Evolutionary conservation across 768 basidiomycete genomes (phyloP), one percentile per base, ranked within the genome.

Genomic region (Lentinula detonsa): DNA sequence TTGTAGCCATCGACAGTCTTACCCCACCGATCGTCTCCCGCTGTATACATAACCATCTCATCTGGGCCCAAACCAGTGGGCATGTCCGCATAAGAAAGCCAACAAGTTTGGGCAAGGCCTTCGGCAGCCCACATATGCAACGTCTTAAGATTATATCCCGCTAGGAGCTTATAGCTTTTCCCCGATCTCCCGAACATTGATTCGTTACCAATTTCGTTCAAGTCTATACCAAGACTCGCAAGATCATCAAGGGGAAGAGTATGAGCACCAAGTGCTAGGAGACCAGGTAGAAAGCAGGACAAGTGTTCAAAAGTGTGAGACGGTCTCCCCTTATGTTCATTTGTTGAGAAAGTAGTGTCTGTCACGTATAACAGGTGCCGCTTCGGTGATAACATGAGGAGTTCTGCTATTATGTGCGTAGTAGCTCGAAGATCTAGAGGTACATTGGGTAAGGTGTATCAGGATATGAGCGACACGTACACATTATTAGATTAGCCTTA

Each of bases 111-210:
- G 35, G 86, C 85, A 28, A 92, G 75, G 16, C 89, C 89, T 68
- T 90, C 81, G 1, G 90, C 90, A 3, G 86, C 90, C 85, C 87
- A 91, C 57, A 83, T 73, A 67, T 91, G 88, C 33, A 87, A 68
- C n/a, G 87, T 78, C 51, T 77, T 77, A n/a, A 88, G 76, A 63
- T 83, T 76, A 64, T 82, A 82, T 9, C 67, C 70, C 13, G 73
- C 67, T 9, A 87, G 73, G 1, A 67, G 67, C 50, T 66, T 60
- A 57, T 79, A 77, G 10, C 69, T 71, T 63, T 62, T 69, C 18
- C 70, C 73, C 9, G 75, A 75, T 18, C 71, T 61, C 9, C 78
- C 78, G 55, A 72, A 77, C 2, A 57, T 53, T 16, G 65, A 63
- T 39, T 74, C 72, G 50, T 75, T 76, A 37, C 75, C 78, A 8